These are phyloP conservation scores for Trichoderma sp. DNA, from an alignment of 2,329 filamentous ascomycete genomes.

Conservation along the genomic window DNA sequence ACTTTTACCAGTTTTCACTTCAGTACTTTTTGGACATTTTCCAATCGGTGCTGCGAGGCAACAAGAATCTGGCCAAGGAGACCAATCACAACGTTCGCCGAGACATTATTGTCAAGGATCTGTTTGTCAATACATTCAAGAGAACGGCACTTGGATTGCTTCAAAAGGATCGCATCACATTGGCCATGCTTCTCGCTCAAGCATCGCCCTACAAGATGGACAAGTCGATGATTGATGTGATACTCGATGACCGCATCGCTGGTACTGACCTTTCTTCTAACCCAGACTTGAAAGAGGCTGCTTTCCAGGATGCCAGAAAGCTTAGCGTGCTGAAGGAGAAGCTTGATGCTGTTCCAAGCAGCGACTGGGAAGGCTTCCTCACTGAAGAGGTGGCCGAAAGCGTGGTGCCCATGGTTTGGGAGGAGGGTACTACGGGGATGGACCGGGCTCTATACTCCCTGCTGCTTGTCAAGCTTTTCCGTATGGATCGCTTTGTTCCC, in stretches of 20 bases:
- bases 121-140: constrained; percentile 90
- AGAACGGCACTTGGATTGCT: constrained; percentile 90
- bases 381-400: constrained; percentile 85
- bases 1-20: constrained; percentile 99
- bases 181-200: constrained; percentile 93
- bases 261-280: constrained; percentile 79
- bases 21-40: constrained; percentile 99
- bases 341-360: constrained; percentile 63
- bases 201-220: constrained; percentile 97
- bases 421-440: constrained; percentile 61
- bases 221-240: constrained; percentile 80
- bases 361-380: constrained; percentile 81
- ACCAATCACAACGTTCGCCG: constrained; percentile 78
- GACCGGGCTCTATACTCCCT: constrained; percentile 83
- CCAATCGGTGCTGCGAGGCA: constrained; percentile 83
- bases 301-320: constrained; percentile 68
- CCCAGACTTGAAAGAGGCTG: constrained; percentile 65
- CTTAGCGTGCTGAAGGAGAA: constrained; percentile 74
- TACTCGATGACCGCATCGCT: constrained; percentile 77
- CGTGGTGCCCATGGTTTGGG: constrained; percentile 77
- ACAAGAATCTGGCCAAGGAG: constrained; percentile 71
- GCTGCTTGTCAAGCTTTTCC: constrained; percentile 89
- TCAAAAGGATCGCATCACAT: constrained; percentile 90
- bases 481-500: constrained; percentile 93
- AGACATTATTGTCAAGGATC: constrained; percentile 85